phyloP scores from a whole-genome alignment of 1,139 yeast genomes.

The Pichia sp. region DNA sequence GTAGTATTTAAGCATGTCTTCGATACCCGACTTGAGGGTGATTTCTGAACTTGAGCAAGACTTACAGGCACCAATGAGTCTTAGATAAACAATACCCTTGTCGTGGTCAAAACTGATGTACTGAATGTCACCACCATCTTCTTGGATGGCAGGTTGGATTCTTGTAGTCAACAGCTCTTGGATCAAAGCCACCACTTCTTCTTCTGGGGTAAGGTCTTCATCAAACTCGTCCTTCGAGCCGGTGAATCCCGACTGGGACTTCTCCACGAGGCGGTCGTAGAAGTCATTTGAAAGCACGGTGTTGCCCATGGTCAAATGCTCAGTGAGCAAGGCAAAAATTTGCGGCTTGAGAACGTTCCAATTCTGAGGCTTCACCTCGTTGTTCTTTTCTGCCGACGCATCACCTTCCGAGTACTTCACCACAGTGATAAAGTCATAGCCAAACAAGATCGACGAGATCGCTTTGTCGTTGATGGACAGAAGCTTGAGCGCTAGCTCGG shows the following conservation, averaged over 20 bases:
- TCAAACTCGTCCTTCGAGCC: constrained; percentile 33
- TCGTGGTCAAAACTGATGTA: constrained; percentile 61
- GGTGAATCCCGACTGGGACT: constrained; percentile 24
- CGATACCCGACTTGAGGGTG: constrained; percentile 75
- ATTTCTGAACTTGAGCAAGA: constrained; percentile 74
- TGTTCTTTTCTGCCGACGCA: constrained; percentile 17
- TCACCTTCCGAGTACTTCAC: constrained; percentile 55
- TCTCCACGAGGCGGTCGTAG: constrained; percentile 28
- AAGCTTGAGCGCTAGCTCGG: constrained; percentile 52
- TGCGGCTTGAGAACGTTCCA: constrained; percentile 89
- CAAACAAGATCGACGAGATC: constrained; percentile 49
- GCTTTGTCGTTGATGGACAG: constrained; percentile 42
- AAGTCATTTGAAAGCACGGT: constrained; percentile 45
- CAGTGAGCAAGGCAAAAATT: constrained; percentile 79
- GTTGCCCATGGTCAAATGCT: constrained; percentile 74
- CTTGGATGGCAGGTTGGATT: constrained; percentile 89
- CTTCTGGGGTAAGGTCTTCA: constrained; percentile 55
- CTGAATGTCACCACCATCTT: constrained; percentile 81
- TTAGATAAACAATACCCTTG: constrained; percentile 61
- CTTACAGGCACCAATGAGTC: constrained; percentile 74
- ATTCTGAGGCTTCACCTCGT: constrained; percentile 32
- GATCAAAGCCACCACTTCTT: constrained; percentile 82
- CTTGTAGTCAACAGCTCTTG: constrained; percentile 91
- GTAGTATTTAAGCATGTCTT: constrained; percentile 75
- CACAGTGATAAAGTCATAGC: constrained; percentile 65